Base-by-base conservation (phyloP, 257 asterid species). In the Nicotiana undulata region DNA sequence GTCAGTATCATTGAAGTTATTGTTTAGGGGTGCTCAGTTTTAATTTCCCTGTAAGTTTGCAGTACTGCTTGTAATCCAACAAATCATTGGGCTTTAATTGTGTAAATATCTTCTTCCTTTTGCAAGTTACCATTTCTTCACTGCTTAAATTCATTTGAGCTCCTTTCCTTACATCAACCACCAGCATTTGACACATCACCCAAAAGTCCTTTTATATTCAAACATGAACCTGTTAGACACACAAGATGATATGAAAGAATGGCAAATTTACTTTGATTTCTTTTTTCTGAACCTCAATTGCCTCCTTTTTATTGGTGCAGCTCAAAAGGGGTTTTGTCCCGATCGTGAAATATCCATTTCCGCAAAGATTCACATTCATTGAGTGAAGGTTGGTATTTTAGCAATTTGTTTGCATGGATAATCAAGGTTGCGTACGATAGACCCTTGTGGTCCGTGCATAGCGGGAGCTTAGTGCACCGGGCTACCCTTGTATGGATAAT, bases 281-380 rank as follows among this genome's bases (percentile, higher is more conserved):
- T 22, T 46, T 24, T 24, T 24, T 72, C 61, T 32, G 26, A 65
- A 72, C 1, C 40, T 46, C 61, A 24, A 24, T 72, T 72, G 16
- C 40, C 61, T 46, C 28, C 51, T 52, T 75, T 82, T 77, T 66
- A 10, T 80, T 44, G 81, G 51, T 90, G 88, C 92, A 92, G 98
- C 92, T 94, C 97, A 5, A 94, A 91, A 85, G 97, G 98, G 18
- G 92, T 94, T 82, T 91, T 92, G 56, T 90, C 97, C 11, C 90
- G 97, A n/a, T 63, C 92, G 11, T 94, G 87, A 88, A 17, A 12
- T 81, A 63, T 82, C 77, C 34, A 31, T 3, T 51, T 81, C 66
- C 24, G 59, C 77, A 70, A 72, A 72, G 15, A 49, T 72, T 72
- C 40, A 13, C 16, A 24, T 22, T 24, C 44, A 46, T 46, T 46